phyloP scores from a whole-genome alignment of 345 rosid species.

The Limnanthes douglasii region DNA sequence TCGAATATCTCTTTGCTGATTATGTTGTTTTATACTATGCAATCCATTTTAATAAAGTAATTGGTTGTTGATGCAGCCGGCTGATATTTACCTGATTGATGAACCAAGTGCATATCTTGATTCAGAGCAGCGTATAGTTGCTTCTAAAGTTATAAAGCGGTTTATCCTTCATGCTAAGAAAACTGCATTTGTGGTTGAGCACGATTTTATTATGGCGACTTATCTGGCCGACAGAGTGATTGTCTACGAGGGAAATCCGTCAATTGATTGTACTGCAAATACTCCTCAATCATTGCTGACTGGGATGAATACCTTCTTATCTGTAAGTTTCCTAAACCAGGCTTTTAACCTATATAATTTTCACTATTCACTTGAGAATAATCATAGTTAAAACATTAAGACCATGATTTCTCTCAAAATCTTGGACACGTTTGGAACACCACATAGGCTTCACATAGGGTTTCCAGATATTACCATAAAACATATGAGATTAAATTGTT shows the following conservation, averaged over 20 bases:
- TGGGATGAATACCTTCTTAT: slow-evolving; percentile 96
- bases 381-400: too few relatives aligned
- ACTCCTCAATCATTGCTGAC: slow-evolving; percentile 89
- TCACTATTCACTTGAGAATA: too few relatives aligned
- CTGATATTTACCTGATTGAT: slow-evolving; percentile 93
- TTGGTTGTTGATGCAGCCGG: slow-evolving; percentile 50
- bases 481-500: too few relatives aligned
- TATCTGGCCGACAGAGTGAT: slow-evolving; percentile 92
- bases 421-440: too few relatives aligned
- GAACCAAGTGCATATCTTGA: slow-evolving; percentile 99
- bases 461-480: too few relatives aligned
- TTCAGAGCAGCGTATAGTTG: slow-evolving; percentile 98
- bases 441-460: too few relatives aligned
- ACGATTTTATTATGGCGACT: slow-evolving; percentile 95
- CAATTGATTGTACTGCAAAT: slow-evolving; percentile 84
- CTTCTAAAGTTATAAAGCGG: slow-evolving; percentile 95
- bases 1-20: too few relatives aligned
- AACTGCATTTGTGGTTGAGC: slow-evolving; percentile 98
- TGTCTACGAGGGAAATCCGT: slow-evolving; percentile 85
- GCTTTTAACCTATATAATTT: too few relatives aligned
- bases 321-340: slow-evolving; percentile 38
- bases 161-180: slow-evolving; percentile 97
- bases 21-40: too few relatives aligned
- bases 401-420: too few relatives aligned
- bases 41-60: slow-evolving; percentile 3